Evolutionary conservation across 805 yeast genomes (phyloP).

Genomic region (Zygosaccharomyces kombuchaensis): DNA sequence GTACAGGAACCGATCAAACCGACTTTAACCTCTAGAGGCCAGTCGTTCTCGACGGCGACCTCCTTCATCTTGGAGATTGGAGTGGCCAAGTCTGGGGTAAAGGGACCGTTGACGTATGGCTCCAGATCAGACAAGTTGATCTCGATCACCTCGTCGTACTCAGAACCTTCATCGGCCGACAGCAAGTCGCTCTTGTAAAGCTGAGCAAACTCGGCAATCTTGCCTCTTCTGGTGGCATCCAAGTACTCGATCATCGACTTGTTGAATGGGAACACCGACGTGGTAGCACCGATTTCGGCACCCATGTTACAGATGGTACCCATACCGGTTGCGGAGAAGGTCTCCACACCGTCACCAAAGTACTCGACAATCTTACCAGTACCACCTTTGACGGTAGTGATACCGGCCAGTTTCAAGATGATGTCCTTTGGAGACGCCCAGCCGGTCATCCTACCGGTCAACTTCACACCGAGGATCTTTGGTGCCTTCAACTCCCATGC

Average conservation of each 20-base stretch:
- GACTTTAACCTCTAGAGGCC: conserved; percentile 92
- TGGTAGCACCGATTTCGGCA: conserved; percentile 98
- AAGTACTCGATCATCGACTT: conserved; percentile 83
- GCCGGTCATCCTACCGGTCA: conserved; percentile 86
- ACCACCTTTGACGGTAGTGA: conserved; percentile 96
- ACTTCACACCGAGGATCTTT: conserved; percentile 88
- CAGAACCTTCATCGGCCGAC: conserved; percentile 87
- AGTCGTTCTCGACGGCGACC: conserved; percentile 75
- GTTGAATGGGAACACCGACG: conserved; percentile 96
- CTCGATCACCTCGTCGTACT: conserved; percentile 90
- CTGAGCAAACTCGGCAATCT: conserved; percentile 78
- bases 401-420: conserved; percentile 87
- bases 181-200: conserved; percentile 63
- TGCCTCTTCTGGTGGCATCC: conserved; percentile 77
- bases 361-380: conserved; percentile 95
- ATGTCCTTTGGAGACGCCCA: conserved; percentile 98
- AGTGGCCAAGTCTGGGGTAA: conserved; percentile 96
- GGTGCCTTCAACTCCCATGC: conserved; percentile 99
- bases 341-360: conserved; percentile 90
- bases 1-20: conserved; percentile 98
- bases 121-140: conserved; percentile 84
- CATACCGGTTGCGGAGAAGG: conserved; percentile 97
- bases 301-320: conserved; percentile 99
- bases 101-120: conserved; percentile 97
- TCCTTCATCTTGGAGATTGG: conserved; percentile 85